Percentiles rank a stretch among this genome's conserved stretches.
Conservation (phyloP, 2,329 filamentous ascomycete genomes). For the Calonectria naviculata region DNA sequence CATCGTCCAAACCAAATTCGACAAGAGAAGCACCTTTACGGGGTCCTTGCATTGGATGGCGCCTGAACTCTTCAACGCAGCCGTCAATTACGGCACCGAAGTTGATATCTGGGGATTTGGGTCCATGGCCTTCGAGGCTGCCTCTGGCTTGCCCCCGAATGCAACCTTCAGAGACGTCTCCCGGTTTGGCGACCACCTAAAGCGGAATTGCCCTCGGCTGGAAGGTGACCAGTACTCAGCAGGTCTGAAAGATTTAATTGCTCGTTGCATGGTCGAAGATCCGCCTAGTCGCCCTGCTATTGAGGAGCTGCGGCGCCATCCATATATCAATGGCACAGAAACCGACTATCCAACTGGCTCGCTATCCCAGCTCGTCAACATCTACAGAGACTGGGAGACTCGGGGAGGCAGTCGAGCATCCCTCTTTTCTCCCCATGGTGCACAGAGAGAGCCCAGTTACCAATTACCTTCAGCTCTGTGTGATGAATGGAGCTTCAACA, state of each 20-base stretch:
- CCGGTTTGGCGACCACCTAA: conserved; percentile 67
- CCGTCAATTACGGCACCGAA: conserved; percentile 74
- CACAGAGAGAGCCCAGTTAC: conserved; percentile 62
- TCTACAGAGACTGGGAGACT: conserved; percentile 81
- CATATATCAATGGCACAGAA: conserved; percentile 73
- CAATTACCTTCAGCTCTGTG: conserved; percentile 57
- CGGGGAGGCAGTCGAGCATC: conserved; percentile 77
- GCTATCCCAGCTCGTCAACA: conserved; percentile 74
- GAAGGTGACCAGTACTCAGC: conserved; percentile 79
- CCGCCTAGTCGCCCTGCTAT: conserved; percentile 76
- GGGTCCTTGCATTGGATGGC: conserved; percentile 91
- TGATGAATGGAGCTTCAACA: conserved; percentile 77
- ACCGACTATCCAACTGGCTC: conserved; percentile 71
- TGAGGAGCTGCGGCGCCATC: conserved; percentile 75
- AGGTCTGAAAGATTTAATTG: conserved; percentile 76
- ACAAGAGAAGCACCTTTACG: conserved; percentile 84
- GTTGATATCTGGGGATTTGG: conserved; percentile 90
- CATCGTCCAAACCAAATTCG: conserved; percentile 78
- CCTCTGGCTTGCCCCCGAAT: conserved; percentile 80
- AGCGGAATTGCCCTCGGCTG: conserved; percentile 73
- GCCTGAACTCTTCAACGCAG: conserved; percentile 77
- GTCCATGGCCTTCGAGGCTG: conserved; percentile 83
- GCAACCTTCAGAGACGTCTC: conserved; percentile 63
- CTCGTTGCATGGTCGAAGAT: conserved; percentile 78
- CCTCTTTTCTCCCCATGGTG: conserved; percentile 69